Evolutionary conservation across 495 filamentous ascomycete genomes (phyloP).

Genomic region (Trichoderma reesei): DNA sequence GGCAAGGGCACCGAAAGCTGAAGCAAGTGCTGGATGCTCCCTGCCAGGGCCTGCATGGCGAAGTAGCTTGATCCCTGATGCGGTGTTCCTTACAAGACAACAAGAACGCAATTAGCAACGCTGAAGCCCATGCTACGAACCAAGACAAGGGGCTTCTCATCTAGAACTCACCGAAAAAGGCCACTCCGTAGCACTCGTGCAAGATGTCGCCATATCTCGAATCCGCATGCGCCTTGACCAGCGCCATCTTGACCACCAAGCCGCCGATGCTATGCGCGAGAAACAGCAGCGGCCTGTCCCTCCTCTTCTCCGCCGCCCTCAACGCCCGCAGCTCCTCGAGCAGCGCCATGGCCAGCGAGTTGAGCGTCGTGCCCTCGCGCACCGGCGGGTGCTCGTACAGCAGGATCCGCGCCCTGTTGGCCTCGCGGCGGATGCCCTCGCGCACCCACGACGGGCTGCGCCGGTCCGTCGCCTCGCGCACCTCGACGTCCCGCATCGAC

Average conservation of each 20-base stretch:
- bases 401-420: constrained; percentile 40
- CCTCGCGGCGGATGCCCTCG: constrained; percentile 28
- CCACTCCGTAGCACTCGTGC: constrained; percentile 50
- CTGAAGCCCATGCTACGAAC: neutral
- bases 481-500: constrained; percentile 15
- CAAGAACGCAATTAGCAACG: neutral
- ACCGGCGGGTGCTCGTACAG: constrained; percentile 46
- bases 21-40: constrained; percentile 45
- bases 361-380: constrained; percentile 36
- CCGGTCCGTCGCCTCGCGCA: constrained; percentile 19
- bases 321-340: constrained; percentile 22
- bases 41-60: constrained; percentile 44
- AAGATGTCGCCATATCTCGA: constrained; percentile 31
- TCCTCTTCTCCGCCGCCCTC: constrained; percentile 14
- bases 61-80: constrained; percentile 58
- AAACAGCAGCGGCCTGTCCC: constrained; percentile 49
- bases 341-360: constrained; percentile 40
- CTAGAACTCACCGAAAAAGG: constrained; percentile 42
- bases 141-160: neutral
- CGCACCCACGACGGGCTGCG: constrained; percentile 30
- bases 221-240: constrained; percentile 38
- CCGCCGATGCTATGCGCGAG: constrained; percentile 59
- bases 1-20: constrained; percentile 47
- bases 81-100: constrained; percentile 37
- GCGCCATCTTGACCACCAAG: constrained; percentile 47